Percentiles rank a stretch among this genome's conserved stretches.
Evolutionary conservation across 805 yeast genomes (phyloP).

Genomic region (Priceomyces castillae): DNA sequence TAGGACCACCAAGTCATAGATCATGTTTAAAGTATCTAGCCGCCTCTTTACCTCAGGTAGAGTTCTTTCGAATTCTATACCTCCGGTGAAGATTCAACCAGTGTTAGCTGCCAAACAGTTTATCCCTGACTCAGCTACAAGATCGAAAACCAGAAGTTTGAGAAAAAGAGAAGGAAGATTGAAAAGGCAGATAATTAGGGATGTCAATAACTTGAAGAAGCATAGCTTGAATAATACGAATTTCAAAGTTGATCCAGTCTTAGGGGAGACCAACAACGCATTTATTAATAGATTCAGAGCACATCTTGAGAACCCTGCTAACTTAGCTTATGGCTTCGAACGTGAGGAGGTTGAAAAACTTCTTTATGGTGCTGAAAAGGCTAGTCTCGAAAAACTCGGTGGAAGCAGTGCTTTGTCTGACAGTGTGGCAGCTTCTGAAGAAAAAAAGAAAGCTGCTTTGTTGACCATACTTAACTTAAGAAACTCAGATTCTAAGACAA

Average conservation of each 20-base stretch:
- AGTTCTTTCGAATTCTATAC: not conserved
- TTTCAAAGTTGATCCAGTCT: slow-evolving; percentile 71
- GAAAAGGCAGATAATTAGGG: slow-evolving; percentile 40
- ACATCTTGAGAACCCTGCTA: slow-evolving; percentile 62
- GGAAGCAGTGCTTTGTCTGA: slow-evolving; percentile 30
- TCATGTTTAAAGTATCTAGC: not conserved
- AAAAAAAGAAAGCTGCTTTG: slow-evolving; percentile 63
- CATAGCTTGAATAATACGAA: slow-evolving; percentile 29
- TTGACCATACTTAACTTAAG: slow-evolving; percentile 69
- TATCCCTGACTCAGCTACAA: slow-evolving; percentile 29
- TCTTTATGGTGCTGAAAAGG: slow-evolving; percentile 72
- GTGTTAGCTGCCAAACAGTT: slow-evolving; percentile 38
- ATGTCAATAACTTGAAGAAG: slow-evolving; percentile 40
- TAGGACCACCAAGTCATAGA: not conserved
- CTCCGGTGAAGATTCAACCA: slow-evolving; percentile 17
- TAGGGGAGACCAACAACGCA: slow-evolving; percentile 66
- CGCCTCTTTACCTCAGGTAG: not conserved
- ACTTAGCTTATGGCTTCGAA: slow-evolving; percentile 58
- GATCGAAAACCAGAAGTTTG: slow-evolving; percentile 31
- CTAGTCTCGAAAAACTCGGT: slow-evolving; percentile 40
- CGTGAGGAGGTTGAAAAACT: slow-evolving; percentile 70
- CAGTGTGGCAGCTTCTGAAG: slow-evolving; percentile 34
- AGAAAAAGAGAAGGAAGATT: slow-evolving; percentile 39
- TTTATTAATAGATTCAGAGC: slow-evolving; percentile 67
- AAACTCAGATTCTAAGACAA: slow-evolving; percentile 63